phyloP scores from a whole-genome alignment of 371 early-diverging fungal genomes.

The Mucor lusitanicus region DNA sequence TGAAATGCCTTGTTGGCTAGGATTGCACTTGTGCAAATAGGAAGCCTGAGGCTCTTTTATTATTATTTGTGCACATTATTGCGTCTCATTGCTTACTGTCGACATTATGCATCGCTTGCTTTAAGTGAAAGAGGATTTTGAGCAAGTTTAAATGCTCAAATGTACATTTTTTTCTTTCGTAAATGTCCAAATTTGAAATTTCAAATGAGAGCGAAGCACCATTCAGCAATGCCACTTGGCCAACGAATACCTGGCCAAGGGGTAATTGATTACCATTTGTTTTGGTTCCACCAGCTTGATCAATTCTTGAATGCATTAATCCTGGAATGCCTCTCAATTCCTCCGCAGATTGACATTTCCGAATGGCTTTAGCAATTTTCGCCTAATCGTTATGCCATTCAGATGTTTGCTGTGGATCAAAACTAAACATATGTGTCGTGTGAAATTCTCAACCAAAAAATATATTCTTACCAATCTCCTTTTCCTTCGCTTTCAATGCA shows the following conservation, averaged over 20 bases:
- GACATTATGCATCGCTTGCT: no score
- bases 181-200: no score
- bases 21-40: no score
- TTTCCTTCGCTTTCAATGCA: neutral
- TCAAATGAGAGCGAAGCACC: no score
- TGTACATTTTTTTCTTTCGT: no score
- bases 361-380: neutral
- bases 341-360: neutral
- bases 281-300: neutral
- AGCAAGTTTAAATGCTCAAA: no score
- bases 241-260: neutral
- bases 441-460: constrained; percentile 1
- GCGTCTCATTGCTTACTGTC: no score
- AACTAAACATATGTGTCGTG: neutral
- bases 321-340: neutral
- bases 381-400: constrained; percentile 2
- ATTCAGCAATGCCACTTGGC: no score
- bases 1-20: no score
- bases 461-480: neutral
- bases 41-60: no score
- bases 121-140: no score
- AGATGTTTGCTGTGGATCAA: neutral
- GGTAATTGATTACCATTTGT: neutral
- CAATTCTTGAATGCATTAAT: neutral
- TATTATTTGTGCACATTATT: no score